Evolutionary conservation across 108 stramenopile species (phyloP).

Genomic region (Cyclotella baltica): DNA sequence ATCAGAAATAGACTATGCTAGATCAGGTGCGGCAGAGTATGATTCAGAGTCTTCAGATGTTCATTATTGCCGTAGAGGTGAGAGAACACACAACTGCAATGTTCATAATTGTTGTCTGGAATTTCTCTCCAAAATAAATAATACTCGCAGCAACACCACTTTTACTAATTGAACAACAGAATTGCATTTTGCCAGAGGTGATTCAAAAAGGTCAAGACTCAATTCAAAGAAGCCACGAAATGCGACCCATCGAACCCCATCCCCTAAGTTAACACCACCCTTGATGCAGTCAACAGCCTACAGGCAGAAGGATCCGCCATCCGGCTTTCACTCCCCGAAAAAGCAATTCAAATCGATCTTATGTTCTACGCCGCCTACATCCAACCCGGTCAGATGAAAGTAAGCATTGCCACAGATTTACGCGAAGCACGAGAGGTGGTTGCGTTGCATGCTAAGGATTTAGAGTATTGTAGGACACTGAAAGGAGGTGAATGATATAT

Average conservation of each 20-base stretch:
- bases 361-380: conserved; percentile 91
- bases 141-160: no score
- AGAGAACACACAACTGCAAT: not conserved
- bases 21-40: conserved; percentile 69
- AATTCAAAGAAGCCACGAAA: conserved; percentile 86
- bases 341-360: conserved; percentile 86
- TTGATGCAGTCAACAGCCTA: conserved; percentile 83
- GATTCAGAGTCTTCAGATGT: conserved; percentile 87
- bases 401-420: conserved; percentile 86
- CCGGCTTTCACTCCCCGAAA: conserved; percentile 78
- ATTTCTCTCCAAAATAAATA: not conserved
- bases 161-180: no score
- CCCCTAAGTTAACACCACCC: conserved; percentile 90
- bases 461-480: conserved; percentile 84
- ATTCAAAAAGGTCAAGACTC: conserved; percentile 65
- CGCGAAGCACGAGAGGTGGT: conserved; percentile 76
- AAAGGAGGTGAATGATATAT: conserved; percentile 90
- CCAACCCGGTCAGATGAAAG: conserved; percentile 89
- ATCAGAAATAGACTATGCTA: no score
- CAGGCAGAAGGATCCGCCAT: conserved; percentile 66
- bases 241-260: conserved; percentile 85
- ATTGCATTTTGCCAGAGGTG: conserved; percentile 80
- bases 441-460: conserved; percentile 78
- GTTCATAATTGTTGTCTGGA: not conserved
- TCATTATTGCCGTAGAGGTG: conserved; percentile 78